Evolutionary conservation across 116 monocot genomes (phyloP).

Genomic region (Phalaenopsis hybrid): DNA sequence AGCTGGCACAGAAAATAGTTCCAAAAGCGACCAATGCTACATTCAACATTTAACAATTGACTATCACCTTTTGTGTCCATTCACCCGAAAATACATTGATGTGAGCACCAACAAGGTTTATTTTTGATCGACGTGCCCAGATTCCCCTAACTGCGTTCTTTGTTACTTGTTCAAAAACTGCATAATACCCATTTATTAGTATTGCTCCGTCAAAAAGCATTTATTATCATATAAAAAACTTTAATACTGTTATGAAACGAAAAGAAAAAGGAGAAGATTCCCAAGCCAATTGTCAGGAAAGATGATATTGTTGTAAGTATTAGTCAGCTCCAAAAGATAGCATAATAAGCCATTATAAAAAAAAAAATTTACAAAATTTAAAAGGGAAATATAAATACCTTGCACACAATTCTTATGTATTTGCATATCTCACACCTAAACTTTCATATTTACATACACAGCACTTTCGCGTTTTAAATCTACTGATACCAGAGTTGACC

Average conservation of each 20-base stretch:
- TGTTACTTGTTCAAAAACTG: constrained; percentile 91
- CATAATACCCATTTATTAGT: constrained; percentile 11
- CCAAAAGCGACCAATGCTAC: neutral
- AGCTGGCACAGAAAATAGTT: neutral
- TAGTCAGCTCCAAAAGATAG: neutral
- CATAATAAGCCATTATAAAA: neutral
- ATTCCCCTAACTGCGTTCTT: constrained; percentile 94
- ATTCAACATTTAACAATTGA: neutral
- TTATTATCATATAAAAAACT: neutral
- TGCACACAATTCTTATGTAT: no score
- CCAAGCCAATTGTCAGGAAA: neutral
- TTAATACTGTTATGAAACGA: neutral
- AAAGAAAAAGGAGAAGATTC: neutral
- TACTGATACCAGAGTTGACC: no score
- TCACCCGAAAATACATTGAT: constrained; percentile 97
- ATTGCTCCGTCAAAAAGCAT: neutral
- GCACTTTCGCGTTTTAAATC: no score
- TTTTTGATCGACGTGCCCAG: constrained; percentile 82
- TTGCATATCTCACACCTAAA: no score
- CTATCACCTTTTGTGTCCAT: constrained; percentile 89
- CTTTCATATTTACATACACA: no score
- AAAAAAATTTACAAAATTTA: neutral
- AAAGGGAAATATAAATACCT: no score
- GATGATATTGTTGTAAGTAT: neutral
- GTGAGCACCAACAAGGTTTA: constrained; percentile 97